phyloP scores from a whole-genome alignment of 441 rosid genomes.

The Bruguiera hainesii region DNA sequence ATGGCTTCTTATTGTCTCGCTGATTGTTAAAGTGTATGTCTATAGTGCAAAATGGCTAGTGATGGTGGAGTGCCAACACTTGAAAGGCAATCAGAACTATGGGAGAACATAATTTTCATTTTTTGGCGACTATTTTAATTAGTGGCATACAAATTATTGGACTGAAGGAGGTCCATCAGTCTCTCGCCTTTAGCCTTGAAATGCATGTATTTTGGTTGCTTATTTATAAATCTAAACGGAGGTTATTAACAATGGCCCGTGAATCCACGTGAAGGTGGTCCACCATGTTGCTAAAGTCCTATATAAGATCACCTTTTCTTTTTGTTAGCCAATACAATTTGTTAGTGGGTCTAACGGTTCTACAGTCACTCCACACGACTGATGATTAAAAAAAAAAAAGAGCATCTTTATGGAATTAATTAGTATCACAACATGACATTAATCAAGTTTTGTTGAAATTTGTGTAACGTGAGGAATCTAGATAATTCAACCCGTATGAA shows the following conservation, averaged over 20 bases:
- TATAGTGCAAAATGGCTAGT: not conserved
- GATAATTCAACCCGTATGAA: too few species aligned
- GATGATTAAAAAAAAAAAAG: too few species aligned
- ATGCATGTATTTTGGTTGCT: conserved; percentile 23
- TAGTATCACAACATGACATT: too few species aligned
- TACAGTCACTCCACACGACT: too few species aligned
- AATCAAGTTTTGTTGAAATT: too few species aligned
- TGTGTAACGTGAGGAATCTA: too few species aligned
- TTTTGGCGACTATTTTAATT: conserved; percentile 9
- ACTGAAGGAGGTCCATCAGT: conserved; percentile 28
- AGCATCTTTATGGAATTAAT: too few species aligned
- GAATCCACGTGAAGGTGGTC: conserved; percentile 55
- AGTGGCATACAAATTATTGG: conserved; percentile 28
- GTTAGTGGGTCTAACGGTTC: too few species aligned
- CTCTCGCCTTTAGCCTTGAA: conserved; percentile 27
- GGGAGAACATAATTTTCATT: conserved; percentile 19
- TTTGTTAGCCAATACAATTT: too few species aligned
- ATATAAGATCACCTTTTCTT: too few species aligned
- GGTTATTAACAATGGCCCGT: conserved; percentile 31
- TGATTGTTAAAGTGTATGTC: conserved; percentile 13
- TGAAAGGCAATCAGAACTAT: conserved; percentile 21
- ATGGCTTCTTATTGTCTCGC: conserved; percentile 19
- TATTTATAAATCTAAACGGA: conserved; percentile 19
- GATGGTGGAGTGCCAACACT: conserved; percentile 24
- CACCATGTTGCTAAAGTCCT: conserved; percentile 27